Evolutionary conservation across 495 filamentous ascomycete species (phyloP).

Genomic region (Elaphomyces granulatus): DNA sequence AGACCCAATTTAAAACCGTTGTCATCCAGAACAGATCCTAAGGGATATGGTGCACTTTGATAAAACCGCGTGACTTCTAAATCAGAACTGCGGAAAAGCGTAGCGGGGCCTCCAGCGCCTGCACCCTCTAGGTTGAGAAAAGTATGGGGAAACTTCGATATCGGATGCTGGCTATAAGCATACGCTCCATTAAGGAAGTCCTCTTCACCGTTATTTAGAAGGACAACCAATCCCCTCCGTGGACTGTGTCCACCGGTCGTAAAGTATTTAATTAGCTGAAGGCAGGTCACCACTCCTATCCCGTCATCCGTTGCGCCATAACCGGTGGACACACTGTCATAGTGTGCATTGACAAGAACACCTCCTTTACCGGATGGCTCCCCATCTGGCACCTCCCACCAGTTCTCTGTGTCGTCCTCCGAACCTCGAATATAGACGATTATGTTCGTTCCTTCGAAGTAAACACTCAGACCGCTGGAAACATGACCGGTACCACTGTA

Average conservation of each 20-base stretch:
- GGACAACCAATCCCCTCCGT: slow-evolving; percentile 62
- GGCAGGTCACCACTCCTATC: slow-evolving; percentile 67
- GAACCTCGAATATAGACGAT: slow-evolving; percentile 79
- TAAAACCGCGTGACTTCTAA: slow-evolving; percentile 75
- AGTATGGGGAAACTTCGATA: slow-evolving; percentile 59
- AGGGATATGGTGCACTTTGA: slow-evolving; percentile 53
- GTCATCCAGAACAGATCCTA: slow-evolving; percentile 63
- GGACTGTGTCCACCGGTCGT: slow-evolving; percentile 61
- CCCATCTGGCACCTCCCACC: slow-evolving; percentile 41
- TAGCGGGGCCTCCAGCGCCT: slow-evolving; percentile 81
- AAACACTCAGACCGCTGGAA: slow-evolving; percentile 30
- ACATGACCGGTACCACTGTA: slow-evolving; percentile 13
- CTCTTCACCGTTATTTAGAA: slow-evolving; percentile 95
- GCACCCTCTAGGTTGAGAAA: slow-evolving; percentile 95
- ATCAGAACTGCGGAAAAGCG: slow-evolving; percentile 75
- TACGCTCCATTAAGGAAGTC: slow-evolving; percentile 83
- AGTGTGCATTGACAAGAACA: slow-evolving; percentile 88
- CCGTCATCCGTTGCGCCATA: slow-evolving; percentile 91
- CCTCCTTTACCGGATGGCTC: slow-evolving; percentile 48
- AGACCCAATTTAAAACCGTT: slow-evolving; percentile 72
- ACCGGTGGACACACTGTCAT: slow-evolving; percentile 86
- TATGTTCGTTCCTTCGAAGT: slow-evolving; percentile 89
- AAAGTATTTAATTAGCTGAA: slow-evolving; percentile 86
- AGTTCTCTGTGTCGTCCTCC: slow-evolving; percentile 50
- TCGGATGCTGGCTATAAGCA: slow-evolving; percentile 70